Percentiles rank a stretch among this genome's conserved stretches.
Conservation (phyloP, 192 early-diverging fungal genomes). For the Ambispora gerdemannii region DNA sequence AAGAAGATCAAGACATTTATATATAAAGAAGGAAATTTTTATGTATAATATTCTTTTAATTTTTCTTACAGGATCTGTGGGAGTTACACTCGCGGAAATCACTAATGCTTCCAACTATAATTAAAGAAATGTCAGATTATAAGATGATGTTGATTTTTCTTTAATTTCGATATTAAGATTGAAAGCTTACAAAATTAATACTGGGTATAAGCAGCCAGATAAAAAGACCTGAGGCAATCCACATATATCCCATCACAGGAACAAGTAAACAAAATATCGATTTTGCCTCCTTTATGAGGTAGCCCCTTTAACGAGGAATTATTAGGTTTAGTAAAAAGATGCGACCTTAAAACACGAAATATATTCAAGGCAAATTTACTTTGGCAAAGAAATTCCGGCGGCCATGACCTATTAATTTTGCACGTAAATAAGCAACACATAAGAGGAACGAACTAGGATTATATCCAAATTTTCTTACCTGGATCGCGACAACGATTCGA, state of each 20-base stretch:
- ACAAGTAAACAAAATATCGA: slow-evolving; percentile 68
- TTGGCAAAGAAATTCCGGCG: slow-evolving; percentile 77
- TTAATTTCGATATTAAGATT: slow-evolving; percentile 1
- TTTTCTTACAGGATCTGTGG: slow-evolving; percentile 85
- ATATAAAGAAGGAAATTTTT: too few species aligned
- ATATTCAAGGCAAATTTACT: slow-evolving; percentile 37
- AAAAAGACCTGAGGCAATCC: slow-evolving; percentile 64
- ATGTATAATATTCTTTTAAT: too few species aligned
- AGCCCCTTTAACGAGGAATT: slow-evolving; percentile 39
- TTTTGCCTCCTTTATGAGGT: slow-evolving; percentile 59
- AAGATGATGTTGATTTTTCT: slow-evolving; percentile 1
- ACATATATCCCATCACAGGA: slow-evolving; percentile 82
- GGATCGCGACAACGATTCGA: slow-evolving; percentile 79
- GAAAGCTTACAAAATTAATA: slow-evolving; percentile 50
- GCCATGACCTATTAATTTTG: slow-evolving; percentile 65
- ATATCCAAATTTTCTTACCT: slow-evolving; percentile 39
- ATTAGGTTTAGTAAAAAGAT: background rate
- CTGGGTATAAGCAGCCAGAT: slow-evolving; percentile 59
- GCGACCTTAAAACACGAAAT: background rate
- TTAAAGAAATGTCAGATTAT: slow-evolving; percentile 18
- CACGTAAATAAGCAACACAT: too few species aligned
- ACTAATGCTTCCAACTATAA: slow-evolving; percentile 67
- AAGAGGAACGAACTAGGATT: background rate
- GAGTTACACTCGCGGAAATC: slow-evolving; percentile 80
- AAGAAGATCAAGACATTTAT: too few species aligned